Base-by-base conservation (phyloP, 306 rosid species). In the Fragaria nilgerrensis region DNA sequence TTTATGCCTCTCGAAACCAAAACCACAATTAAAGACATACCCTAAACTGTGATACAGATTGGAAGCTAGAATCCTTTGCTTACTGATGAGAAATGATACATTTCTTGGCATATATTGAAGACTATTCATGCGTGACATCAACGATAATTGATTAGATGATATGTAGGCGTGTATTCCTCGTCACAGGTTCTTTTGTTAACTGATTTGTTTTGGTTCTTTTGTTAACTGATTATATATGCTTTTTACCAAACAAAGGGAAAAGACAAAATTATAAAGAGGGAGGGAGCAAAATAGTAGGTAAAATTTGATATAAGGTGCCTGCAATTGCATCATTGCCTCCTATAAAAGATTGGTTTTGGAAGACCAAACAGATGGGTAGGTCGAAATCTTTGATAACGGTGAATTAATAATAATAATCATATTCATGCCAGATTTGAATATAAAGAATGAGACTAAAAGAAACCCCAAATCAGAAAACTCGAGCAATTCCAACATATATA, bases 301-400 rank as follows among this genome's bases (percentile, higher is more conserved):
- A 61, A 44, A 10, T 75, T 17, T 45, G 78, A 12, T 9, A 43
- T 32, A 22, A 3, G 48, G 44, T 14, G 68, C 68, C 68, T 62
- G 17, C 23, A 25, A 2, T 9, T 72, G 32, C 67, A 55, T 55
- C 37, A 73, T 37, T 36, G 52, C 67, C 77, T 39, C 77, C 77
- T 39, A 41, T 37, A 56, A 74, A 74, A 39, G 39, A 39, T 23
- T 58, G 17, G 19, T 56, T 58, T n/a, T 58, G 27, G 68, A 74
- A 58, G 37, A 58, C 78, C 70, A 74, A 61, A 41, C 55, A 20
- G n/a, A 45, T 61, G 45, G 32, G 70, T 44, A 59, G 78, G 78
- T 27, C 70, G 37, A 61, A 61, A 61, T 61, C 36, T 59, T 27
- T 16, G 14, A 43, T 61, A 59, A 74, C 70, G 78, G 59, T 59